These are phyloP conservation scores for Polychytrium aggregatum DNA, from an alignment of 192 early-diverging fungal genomes.

Conservation along the genomic window DNA sequence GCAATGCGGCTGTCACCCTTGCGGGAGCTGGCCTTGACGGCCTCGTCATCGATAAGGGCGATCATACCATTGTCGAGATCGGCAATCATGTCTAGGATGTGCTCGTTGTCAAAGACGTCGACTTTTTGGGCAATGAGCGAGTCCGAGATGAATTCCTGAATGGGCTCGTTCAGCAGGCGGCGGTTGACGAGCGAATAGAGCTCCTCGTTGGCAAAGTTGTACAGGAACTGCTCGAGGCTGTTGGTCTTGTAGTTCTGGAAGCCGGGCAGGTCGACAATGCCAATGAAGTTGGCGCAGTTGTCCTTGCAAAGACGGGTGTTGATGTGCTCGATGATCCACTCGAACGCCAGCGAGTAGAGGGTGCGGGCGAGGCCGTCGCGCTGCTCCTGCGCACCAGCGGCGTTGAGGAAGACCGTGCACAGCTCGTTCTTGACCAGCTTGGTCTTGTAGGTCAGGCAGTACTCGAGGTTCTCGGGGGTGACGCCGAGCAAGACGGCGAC, in stretches of 20 bases:
- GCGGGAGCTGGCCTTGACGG: no score
- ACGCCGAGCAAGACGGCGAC: constrained; percentile 76
- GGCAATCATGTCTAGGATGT: constrained; percentile 41
- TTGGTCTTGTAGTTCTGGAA: constrained; percentile 39
- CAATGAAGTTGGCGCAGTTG: constrained; percentile 74
- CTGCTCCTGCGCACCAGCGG: constrained; percentile 61
- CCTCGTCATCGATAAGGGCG: constrained; percentile 16
- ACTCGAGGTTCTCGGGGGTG: constrained; percentile 52
- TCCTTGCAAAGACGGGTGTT: constrained; percentile 70
- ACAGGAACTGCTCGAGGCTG: constrained; percentile 32
- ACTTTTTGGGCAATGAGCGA: constrained; percentile 4
- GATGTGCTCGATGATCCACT: constrained; percentile 84
- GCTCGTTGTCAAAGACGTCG: constrained; percentile 29
- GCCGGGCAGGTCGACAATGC: constrained; percentile 65
- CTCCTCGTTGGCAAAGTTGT: constrained; percentile 42
- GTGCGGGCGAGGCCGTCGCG: constrained; percentile 70
- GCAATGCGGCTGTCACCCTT: neutral
- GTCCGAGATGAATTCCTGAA: constrained; percentile 34
- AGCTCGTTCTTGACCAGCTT: constrained; percentile 72
- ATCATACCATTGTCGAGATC: constrained; percentile 9
- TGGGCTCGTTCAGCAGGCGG: constrained; percentile 36
- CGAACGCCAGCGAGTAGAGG: constrained; percentile 80
- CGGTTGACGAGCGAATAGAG: constrained; percentile 53
- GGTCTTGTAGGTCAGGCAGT: constrained; percentile 67
- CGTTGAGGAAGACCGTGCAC: constrained; percentile 82